Evolutionary conservation across 108 stramenopile species (phyloP).

Genomic region (Thalassiosira profunda): DNA sequence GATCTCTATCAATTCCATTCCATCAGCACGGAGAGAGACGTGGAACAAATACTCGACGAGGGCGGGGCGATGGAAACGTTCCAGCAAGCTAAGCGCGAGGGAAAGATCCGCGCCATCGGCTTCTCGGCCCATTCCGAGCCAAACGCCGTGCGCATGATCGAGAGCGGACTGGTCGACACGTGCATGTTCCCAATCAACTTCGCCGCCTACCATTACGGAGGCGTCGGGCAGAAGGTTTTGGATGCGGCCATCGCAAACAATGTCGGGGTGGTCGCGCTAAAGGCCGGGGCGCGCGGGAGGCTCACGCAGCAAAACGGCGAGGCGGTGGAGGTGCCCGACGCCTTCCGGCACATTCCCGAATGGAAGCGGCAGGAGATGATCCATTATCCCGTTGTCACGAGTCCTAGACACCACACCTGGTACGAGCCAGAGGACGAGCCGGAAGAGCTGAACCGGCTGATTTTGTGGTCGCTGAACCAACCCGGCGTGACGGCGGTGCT

Average conservation of each 20-base stretch:
- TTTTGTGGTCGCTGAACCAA: slow-evolving; percentile 49
- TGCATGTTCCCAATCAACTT: slow-evolving; percentile 57
- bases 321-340: slow-evolving; percentile 22
- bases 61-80: slow-evolving; percentile 53
- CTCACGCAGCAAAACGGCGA: slow-evolving; percentile 23
- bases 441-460: slow-evolving; percentile 26
- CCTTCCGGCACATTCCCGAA: slow-evolving; percentile 43
- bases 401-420: slow-evolving; percentile 37
- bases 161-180: slow-evolving; percentile 39
- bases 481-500: slow-evolving; percentile 34
- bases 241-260: slow-evolving; percentile 35
- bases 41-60: slow-evolving; percentile 22
- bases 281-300: slow-evolving; percentile 41
- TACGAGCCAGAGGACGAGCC: slow-evolving; percentile 51
- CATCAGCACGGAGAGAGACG: slow-evolving; percentile 35
- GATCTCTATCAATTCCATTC: slow-evolving; percentile 54
- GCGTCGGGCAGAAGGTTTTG: slow-evolving; percentile 34
- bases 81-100: slow-evolving; percentile 16
- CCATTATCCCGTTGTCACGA: slow-evolving; percentile 38
- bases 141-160: slow-evolving; percentile 44
- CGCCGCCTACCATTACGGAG: slow-evolving; percentile 36
- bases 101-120: slow-evolving; percentile 37
- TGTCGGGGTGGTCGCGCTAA: slow-evolving; percentile 42
- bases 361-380: slow-evolving; percentile 56
- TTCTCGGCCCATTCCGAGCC: slow-evolving; percentile 44